Evolutionary conservation across 306 rosid genomes (phyloP).

Genomic region (Lathyrus tuberosus): DNA sequence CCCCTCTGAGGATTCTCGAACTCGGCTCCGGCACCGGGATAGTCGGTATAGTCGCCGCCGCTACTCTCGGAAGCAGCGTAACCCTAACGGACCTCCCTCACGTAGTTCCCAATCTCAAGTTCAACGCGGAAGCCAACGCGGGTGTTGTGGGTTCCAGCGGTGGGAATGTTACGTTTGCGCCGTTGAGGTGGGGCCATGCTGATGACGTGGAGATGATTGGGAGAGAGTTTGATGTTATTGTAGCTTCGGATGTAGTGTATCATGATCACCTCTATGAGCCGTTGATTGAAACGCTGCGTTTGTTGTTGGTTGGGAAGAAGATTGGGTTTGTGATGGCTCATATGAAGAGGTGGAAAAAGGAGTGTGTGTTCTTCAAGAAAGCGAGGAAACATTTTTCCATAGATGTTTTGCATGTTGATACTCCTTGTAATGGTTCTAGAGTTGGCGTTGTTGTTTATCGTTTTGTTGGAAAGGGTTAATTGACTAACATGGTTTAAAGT

Average conservation of each 20-base stretch:
- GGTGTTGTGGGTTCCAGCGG: constrained; percentile 49
- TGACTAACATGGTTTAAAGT: neutral
- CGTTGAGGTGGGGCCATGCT: constrained; percentile 77
- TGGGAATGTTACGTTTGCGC: constrained; percentile 58
- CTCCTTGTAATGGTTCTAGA: constrained; percentile 64
- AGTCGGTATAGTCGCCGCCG: constrained; percentile 87
- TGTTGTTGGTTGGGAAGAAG: constrained; percentile 44
- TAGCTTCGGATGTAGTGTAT: constrained; percentile 93
- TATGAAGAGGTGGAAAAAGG: constrained; percentile 88
- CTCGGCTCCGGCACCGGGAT: constrained; percentile 96
- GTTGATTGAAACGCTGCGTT: constrained; percentile 67
- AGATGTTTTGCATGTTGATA: constrained; percentile 58
- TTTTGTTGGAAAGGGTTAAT: constrained; percentile 45
- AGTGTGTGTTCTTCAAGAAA: constrained; percentile 75
- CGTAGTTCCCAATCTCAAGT: constrained; percentile 68
- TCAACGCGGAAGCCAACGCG: constrained; percentile 70
- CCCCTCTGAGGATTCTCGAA: constrained; percentile 59
- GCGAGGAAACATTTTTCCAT: constrained; percentile 69
- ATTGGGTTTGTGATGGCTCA: constrained; percentile 83
- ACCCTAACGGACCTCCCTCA: constrained; percentile 87
- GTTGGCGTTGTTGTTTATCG: constrained; percentile 75
- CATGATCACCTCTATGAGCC: constrained; percentile 84
- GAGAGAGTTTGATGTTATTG: constrained; percentile 63
- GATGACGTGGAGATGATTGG: constrained; percentile 62
- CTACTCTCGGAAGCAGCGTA: constrained; percentile 63